These are phyloP conservation scores for Gnomoniopsis sp. DNA, from an alignment of 2,329 filamentous ascomycete genomes.

Conservation along the genomic window DNA sequence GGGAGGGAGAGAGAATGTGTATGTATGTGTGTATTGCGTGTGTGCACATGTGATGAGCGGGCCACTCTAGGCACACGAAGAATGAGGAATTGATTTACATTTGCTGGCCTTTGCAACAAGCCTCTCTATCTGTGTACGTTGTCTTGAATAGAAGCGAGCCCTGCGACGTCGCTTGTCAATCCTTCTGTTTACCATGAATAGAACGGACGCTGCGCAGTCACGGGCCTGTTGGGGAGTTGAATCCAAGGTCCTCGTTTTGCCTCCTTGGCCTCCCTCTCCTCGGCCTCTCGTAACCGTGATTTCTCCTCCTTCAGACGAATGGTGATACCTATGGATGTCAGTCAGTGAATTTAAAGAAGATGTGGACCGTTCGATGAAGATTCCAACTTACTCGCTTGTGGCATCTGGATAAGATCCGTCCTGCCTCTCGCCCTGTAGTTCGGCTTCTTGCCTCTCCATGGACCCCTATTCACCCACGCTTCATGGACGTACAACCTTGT, in stretches of 20 bases:
- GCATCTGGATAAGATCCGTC: conserved; percentile 64
- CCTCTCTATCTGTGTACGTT: too few relatives aligned
- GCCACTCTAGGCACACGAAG: too few relatives aligned
- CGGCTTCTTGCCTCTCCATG: conserved; percentile 51
- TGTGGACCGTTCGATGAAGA: background rate
- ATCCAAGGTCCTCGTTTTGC: conserved; percentile 77
- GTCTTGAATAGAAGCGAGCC: too few relatives aligned
- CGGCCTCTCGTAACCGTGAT: conserved; percentile 75
- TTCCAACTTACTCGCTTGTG: conserved; percentile 66
- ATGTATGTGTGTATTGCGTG: too few relatives aligned
- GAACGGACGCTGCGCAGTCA: conserved; percentile 82
- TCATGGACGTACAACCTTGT: conserved; percentile 87
- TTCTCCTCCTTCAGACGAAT: conserved; percentile 90
- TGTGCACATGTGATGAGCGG: too few relatives aligned
- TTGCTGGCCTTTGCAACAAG: too few relatives aligned
- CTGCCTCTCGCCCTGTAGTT: conserved; percentile 76
- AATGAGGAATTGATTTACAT: too few relatives aligned
- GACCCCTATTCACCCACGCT: conserved; percentile 84
- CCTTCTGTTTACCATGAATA: conserved; percentile 71
- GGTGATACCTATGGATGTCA: conserved; percentile 59
- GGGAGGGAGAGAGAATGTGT: too few relatives aligned
- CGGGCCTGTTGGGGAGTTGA: conserved; percentile 79
- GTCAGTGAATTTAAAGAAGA: background rate
- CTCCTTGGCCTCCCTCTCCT: conserved; percentile 75
- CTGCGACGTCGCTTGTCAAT: background rate